Conservation (phyloP, 2,329 filamentous ascomycete species). For the Nothophoma quercina region DNA sequence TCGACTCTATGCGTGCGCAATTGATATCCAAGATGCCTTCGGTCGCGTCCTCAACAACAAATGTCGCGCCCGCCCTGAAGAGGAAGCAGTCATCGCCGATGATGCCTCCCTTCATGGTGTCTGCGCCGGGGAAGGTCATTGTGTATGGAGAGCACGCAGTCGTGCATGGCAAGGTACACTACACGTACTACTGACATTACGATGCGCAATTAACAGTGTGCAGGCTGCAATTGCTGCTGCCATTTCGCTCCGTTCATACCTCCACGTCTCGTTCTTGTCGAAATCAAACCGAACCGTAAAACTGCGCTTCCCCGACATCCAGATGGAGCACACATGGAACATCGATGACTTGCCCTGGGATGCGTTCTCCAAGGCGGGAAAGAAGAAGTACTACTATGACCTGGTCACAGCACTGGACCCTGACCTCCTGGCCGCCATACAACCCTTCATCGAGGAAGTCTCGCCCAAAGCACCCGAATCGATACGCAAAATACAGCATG, state of each 20-base stretch:
- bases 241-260: slow-evolving; percentile 93
- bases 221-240: slow-evolving; percentile 92
- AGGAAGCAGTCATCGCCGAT: slow-evolving; percentile 62
- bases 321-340: slow-evolving; percentile 89
- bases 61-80: slow-evolving; percentile 28
- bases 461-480: slow-evolving; percentile 72
- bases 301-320: slow-evolving; percentile 89
- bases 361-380: slow-evolving; percentile 77
- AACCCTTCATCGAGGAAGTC: slow-evolving; percentile 78
- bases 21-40: slow-evolving; percentile 33
- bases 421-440: slow-evolving; percentile 80
- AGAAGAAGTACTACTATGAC: slow-evolving; percentile 96
- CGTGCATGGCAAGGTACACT: slow-evolving; percentile 86
- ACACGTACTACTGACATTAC: not conserved
- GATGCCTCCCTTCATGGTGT: slow-evolving; percentile 95
- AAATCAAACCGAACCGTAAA: slow-evolving; percentile 90
- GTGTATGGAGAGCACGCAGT: slow-evolving; percentile 98
- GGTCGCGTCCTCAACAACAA: slow-evolving; percentile 16
- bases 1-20: slow-evolving; percentile 40
- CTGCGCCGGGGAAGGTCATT: slow-evolving; percentile 96
- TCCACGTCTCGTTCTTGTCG: slow-evolving; percentile 91
- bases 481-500: slow-evolving; percentile 82
- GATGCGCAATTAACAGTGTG: slow-evolving; percentile 22
- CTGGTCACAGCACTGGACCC: slow-evolving; percentile 79
- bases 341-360: slow-evolving; percentile 92